Evolutionary conservation across 2,329 filamentous ascomycete species (phyloP).

Genomic region (Paraconiothyrium brasiliense): DNA sequence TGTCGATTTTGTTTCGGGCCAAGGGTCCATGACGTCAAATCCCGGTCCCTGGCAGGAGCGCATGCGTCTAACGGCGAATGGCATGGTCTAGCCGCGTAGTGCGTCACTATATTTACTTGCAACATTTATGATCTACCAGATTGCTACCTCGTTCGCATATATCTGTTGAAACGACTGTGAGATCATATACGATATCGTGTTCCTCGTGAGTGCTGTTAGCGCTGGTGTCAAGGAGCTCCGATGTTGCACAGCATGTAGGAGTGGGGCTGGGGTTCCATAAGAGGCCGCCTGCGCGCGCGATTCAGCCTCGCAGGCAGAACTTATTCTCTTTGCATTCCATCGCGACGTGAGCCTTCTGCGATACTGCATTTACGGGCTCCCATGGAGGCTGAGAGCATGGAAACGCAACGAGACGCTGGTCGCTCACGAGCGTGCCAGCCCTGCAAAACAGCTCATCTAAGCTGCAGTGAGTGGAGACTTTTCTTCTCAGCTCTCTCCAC

Average conservation of each 20-base stretch:
- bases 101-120: not conserved
- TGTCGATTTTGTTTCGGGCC: not conserved
- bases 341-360: not conserved
- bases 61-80: not conserved
- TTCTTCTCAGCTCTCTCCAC: not conserved
- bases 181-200: not conserved
- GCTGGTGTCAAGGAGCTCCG: not conserved
- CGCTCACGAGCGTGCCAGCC: not conserved
- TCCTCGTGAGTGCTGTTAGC: not conserved
- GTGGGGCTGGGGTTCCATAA: not conserved
- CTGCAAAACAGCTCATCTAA: not conserved
- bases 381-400: not conserved
- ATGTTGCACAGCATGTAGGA: not conserved
- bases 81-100: not conserved
- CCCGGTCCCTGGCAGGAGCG: not conserved
- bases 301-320: not conserved
- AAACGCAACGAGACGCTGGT: not conserved
- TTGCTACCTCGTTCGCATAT: not conserved
- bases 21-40: constrained; percentile 6
- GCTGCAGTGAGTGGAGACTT: constrained; percentile 1
- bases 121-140: not conserved
- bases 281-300: not conserved
- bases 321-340: not conserved
- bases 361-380: not conserved
- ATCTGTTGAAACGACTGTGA: not conserved